Conservation (phyloP, 2,329 filamentous ascomycete species). For the Beauveria pseudobassiana region DNA sequence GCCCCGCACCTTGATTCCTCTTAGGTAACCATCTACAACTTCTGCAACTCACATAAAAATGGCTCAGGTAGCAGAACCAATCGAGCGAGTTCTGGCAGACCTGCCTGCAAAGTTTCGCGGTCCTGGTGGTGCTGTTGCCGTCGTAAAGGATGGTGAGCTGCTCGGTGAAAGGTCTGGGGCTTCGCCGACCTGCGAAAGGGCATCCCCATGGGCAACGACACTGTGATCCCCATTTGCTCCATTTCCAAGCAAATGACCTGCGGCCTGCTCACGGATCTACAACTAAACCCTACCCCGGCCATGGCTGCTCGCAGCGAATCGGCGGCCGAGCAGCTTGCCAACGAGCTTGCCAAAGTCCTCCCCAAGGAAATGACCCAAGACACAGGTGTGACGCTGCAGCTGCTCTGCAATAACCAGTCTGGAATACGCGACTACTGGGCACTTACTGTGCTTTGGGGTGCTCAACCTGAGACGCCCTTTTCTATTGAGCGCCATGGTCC, state of each 20-base stretch:
- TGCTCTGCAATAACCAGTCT: slow-evolving; percentile 34
- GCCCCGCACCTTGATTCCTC: background rate
- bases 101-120: slow-evolving; percentile 21
- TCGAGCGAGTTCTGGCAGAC: slow-evolving; percentile 8
- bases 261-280: slow-evolving; percentile 26
- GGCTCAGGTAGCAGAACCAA: background rate
- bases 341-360: slow-evolving; percentile 20
- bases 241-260: slow-evolving; percentile 39
- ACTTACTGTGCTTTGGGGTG: slow-evolving; percentile 34
- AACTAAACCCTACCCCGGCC: slow-evolving; percentile 22
- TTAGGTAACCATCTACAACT: slow-evolving; percentile 1
- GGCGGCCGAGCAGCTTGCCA: slow-evolving; percentile 21
- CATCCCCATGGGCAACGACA: slow-evolving; percentile 28
- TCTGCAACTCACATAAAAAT: background rate
- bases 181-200: slow-evolving; percentile 33
- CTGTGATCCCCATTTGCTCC: slow-evolving; percentile 36
- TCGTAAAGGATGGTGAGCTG: slow-evolving; percentile 34
- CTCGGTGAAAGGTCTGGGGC: slow-evolving; percentile 33
- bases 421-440: slow-evolving; percentile 40
- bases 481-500: slow-evolving; percentile 24
- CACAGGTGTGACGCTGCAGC: slow-evolving; percentile 26
- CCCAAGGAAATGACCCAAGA: slow-evolving; percentile 15
- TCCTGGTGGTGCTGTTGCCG: slow-evolving; percentile 33
- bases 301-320: slow-evolving; percentile 21
- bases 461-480: slow-evolving; percentile 31